Conservation (phyloP, 2,329 filamentous ascomycete genomes). For the Hypomyces rosellus region DNA sequence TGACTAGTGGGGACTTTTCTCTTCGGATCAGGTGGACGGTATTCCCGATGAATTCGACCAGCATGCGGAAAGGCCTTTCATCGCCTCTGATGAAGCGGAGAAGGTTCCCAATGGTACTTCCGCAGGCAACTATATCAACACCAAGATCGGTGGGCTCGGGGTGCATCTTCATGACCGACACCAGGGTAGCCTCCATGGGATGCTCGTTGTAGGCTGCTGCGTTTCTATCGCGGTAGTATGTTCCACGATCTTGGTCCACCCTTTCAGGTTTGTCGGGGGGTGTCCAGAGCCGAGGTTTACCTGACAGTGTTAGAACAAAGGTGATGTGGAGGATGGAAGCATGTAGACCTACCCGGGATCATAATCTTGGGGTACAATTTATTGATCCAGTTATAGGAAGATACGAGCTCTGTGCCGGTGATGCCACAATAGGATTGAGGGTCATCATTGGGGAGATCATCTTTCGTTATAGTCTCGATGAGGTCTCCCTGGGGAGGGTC, state of each 20-base stretch:
- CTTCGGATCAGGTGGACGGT: constrained; percentile 58
- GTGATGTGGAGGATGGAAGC: too few species aligned
- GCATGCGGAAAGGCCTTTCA: constrained; percentile 49
- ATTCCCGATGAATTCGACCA: constrained; percentile 47
- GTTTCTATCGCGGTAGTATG: constrained; percentile 50
- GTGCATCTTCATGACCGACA: constrained; percentile 29
- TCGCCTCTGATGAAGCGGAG: constrained; percentile 46
- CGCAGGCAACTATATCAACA: constrained; percentile 42
- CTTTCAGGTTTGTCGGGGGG: constrained; percentile 18
- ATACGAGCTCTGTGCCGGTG: constrained; percentile 31
- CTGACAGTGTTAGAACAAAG: constrained; percentile 11
- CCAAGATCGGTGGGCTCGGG: constrained; percentile 33
- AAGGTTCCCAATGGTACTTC: constrained; percentile 55
- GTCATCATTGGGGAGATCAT: constrained; percentile 2
- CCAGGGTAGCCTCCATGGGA: constrained; percentile 44
- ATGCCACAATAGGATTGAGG: constrained; percentile 18
- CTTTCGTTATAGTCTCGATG: constrained; percentile 15
- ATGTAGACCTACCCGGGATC: constrained; percentile 31
- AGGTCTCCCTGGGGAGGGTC: constrained; percentile 18
- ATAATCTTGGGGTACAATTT: constrained; percentile 34
- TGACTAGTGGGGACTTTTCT: constrained; percentile 53
- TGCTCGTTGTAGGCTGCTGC: constrained; percentile 43
- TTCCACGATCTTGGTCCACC: constrained; percentile 37
- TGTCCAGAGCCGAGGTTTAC: constrained; percentile 28
- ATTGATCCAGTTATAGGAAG: constrained; percentile 47